phyloP scores from a whole-genome alignment of 495 filamentous ascomycete species.

The Aspergillus sclerotiicarbonarius region DNA sequence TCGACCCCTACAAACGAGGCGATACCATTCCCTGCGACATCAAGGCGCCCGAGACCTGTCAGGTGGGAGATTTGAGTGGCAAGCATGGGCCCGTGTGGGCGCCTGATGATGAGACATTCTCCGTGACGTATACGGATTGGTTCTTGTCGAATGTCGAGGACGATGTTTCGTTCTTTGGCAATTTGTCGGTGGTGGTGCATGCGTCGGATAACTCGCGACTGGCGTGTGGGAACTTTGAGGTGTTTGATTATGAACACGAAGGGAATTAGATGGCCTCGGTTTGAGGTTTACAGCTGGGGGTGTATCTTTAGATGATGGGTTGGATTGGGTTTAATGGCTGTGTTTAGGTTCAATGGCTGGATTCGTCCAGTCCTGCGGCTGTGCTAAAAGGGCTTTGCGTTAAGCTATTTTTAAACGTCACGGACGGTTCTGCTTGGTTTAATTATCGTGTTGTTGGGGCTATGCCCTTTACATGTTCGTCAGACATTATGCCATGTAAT shows the following conservation, averaged over 20 bases:
- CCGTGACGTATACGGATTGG: slow-evolving; percentile 57
- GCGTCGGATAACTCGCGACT: slow-evolving; percentile 21
- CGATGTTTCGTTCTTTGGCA: slow-evolving; percentile 68
- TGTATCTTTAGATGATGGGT: too few species aligned
- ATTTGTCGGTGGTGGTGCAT: slow-evolving; percentile 77
- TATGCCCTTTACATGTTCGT: too few species aligned
- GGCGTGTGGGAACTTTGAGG: slow-evolving; percentile 33
- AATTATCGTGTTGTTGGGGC: too few species aligned
- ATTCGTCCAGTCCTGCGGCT: too few species aligned
- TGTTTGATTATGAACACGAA: not conserved
- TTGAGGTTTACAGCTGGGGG: too few species aligned
- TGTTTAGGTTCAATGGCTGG: too few species aligned
- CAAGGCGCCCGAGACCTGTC: slow-evolving; percentile 63
- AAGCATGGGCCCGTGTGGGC: slow-evolving; percentile 69
- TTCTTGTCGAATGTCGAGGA: slow-evolving; percentile 62
- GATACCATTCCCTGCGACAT: slow-evolving; percentile 64
- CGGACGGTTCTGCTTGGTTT: too few species aligned
- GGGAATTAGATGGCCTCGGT: not conserved
- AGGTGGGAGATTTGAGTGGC: slow-evolving; percentile 80
- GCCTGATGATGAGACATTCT: slow-evolving; percentile 35
- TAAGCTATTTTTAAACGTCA: too few species aligned
- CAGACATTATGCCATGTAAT: too few species aligned
- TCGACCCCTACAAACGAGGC: slow-evolving; percentile 65
- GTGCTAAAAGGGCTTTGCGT: too few species aligned
- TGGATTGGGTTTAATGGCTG: too few species aligned